Percentiles rank a stretch among this genome's conserved stretches.
These are phyloP conservation scores for Phytophthora sp. DNA, from an alignment of 352 stramenopile species.

Conservation along the genomic window DNA sequence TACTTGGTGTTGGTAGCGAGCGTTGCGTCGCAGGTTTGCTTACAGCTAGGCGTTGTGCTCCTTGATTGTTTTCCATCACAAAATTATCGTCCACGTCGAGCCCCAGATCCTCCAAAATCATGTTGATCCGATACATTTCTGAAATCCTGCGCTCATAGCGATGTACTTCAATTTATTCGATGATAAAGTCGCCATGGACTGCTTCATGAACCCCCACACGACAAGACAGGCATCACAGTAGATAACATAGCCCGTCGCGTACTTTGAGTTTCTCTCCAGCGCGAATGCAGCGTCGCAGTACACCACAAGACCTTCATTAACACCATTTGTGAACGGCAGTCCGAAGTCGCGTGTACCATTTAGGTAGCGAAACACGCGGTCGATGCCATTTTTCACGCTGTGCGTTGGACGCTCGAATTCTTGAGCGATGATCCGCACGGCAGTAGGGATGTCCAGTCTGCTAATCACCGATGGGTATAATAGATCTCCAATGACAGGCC, in stretches of 20 bases:
- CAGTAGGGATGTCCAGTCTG: background rate
- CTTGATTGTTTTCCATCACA: background rate
- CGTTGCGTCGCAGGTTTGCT: background rate
- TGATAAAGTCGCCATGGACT: background rate
- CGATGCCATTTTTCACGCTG: background rate
- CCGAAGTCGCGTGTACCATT: background rate
- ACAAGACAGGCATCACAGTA: background rate
- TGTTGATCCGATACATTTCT: background rate
- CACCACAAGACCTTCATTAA: background rate
- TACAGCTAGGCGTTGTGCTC: background rate
- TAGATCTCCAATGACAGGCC: background rate
- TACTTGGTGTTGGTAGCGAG: constrained; percentile 3
- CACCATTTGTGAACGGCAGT: background rate
- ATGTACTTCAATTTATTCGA: background rate
- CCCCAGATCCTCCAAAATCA: background rate
- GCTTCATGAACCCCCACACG: background rate
- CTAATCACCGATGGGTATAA: background rate
- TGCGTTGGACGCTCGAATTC: background rate
- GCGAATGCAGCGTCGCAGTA: background rate
- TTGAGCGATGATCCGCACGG: background rate
- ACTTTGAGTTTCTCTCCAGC: background rate
- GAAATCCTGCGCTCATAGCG: background rate
- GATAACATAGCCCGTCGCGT: background rate
- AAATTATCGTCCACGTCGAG: background rate
- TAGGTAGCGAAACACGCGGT: background rate